Evolutionary conservation across 768 basidiomycete genomes (phyloP).

Genomic region (Amanita rimosa): DNA sequence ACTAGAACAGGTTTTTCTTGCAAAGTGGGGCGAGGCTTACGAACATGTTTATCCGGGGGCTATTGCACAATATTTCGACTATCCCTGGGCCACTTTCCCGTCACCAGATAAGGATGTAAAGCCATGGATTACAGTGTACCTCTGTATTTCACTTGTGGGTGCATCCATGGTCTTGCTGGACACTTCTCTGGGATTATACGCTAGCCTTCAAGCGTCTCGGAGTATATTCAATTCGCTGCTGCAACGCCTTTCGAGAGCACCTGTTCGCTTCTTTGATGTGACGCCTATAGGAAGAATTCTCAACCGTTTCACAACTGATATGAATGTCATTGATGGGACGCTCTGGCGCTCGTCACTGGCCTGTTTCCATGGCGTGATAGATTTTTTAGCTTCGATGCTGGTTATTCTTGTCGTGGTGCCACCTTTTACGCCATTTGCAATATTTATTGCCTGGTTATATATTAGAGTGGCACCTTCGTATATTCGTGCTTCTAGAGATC

Average conservation of each 20-base stretch:
- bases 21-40: slow-evolving; percentile 63
- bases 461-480: slow-evolving; percentile 50
- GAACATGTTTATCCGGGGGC: slow-evolving; percentile 19
- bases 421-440: slow-evolving; percentile 50
- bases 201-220: slow-evolving; percentile 56
- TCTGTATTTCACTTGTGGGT: slow-evolving; percentile 49
- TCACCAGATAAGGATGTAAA: slow-evolving; percentile 46
- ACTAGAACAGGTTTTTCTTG: slow-evolving; percentile 43
- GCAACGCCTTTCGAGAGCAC: slow-evolving; percentile 44
- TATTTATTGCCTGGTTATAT: slow-evolving; percentile 62
- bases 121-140: slow-evolving; percentile 58
- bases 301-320: slow-evolving; percentile 71
- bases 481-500: slow-evolving; percentile 51
- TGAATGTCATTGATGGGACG: slow-evolving; percentile 61
- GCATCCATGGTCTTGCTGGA: slow-evolving; percentile 41
- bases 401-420: slow-evolving; percentile 58
- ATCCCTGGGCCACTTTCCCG: slow-evolving; percentile 41
- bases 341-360: slow-evolving; percentile 43
- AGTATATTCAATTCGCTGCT: slow-evolving; percentile 47
- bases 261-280: slow-evolving; percentile 60
- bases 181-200: slow-evolving; percentile 55
- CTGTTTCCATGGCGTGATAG: slow-evolving; percentile 45
- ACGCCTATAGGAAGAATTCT: slow-evolving; percentile 71
- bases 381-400: slow-evolving; percentile 50
- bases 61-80: slow-evolving; percentile 11